A percentile compares a stretch with the other conserved stretches of the same genome.
These are phyloP conservation scores for Sporobolomyces roseus DNA, from an alignment of 768 basidiomycete species.

Conservation along the genomic window DNA sequence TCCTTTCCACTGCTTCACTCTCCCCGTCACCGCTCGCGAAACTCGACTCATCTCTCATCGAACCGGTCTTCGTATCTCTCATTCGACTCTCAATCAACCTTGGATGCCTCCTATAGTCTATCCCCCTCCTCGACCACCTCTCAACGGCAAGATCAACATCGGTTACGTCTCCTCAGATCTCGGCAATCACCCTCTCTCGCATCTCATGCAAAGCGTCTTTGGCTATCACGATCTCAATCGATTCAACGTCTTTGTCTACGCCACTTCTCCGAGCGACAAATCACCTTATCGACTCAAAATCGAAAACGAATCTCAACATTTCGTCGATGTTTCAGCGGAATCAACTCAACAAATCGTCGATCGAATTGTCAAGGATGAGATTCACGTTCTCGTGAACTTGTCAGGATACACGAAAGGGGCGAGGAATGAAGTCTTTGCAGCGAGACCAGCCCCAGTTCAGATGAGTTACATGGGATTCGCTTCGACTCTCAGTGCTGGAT, in stretches of 20 bases:
- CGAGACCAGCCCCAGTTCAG: slow-evolving; percentile 55
- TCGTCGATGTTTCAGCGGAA: slow-evolving; percentile 53
- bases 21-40: slow-evolving; percentile 52
- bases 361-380: slow-evolving; percentile 52
- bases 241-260: slow-evolving; percentile 55
- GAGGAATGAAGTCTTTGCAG: slow-evolving; percentile 57
- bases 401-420: slow-evolving; percentile 59
- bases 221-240: slow-evolving; percentile 51
- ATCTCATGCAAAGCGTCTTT: slow-evolving; percentile 58
- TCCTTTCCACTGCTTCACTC: slow-evolving; percentile 58
- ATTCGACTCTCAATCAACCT: slow-evolving; percentile 52
- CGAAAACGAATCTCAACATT: slow-evolving; percentile 51
- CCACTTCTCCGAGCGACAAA: slow-evolving; percentile 55
- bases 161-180: slow-evolving; percentile 57
- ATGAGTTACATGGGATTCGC: slow-evolving; percentile 56
- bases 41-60: slow-evolving; percentile 55
- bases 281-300: slow-evolving; percentile 54
- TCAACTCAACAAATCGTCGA: slow-evolving; percentile 50
- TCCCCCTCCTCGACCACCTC: slow-evolving; percentile 52
- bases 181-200: slow-evolving; percentile 57
- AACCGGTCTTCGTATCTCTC: slow-evolving; percentile 55
- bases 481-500: slow-evolving; percentile 54
- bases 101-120: slow-evolving; percentile 52
- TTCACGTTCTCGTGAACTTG: slow-evolving; percentile 53
- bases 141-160: slow-evolving; percentile 52